Base-by-base conservation (phyloP, 129 eudicot genomes). In the Erigeron canadensis region DNA sequence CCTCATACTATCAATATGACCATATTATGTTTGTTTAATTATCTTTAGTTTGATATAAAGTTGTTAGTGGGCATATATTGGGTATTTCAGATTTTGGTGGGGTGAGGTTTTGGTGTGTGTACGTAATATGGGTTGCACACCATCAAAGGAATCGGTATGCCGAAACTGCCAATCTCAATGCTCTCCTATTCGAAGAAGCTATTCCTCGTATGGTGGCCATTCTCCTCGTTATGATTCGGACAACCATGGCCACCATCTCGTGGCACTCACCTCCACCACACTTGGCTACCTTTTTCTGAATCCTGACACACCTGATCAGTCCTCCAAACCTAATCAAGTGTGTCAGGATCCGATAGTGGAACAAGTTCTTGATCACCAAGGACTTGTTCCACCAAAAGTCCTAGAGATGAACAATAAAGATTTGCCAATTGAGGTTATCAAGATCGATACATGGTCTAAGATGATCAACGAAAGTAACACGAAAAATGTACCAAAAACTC, bases 121-220 rank as follows among this genome's bases (percentile, higher is more conserved):
- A n/a, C n/a, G n/a, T n/a, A n/a, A n/a, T n/a, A 94, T 94, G 96
- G 98, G 98, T 54, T 94, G 98, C 51, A 87, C 87, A 7, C 84
- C 82, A 10, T 94, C 98, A 42, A 89, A 89, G 81, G 80, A 76
- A 67, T 67, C 85, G 50, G 84, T 82, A 3, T 94, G 98, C 85
- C 74, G 78, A 71, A 88, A 79, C 10, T 89, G 96, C 80, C 57
- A 72, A 16, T 70, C 78, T 37, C 84, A 83, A 13, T 83, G 44
- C 43, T 83, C 98, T 38, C 88, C 95, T 57, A 46, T 82, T 42
- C 53, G 84, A 43, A 60, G 86, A 77, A 87, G 96, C 90, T 87
- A 84, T 41, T 89, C 96, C 2, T 65, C 87, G 85, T 60, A 80
- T 74, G 76, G 69, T 46, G 77, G 67, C 70, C 89, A 54, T 60